These are phyloP conservation scores for Whalleya microplaca DNA, from an alignment of 2,329 filamentous ascomycete species.

Conservation along the genomic window DNA sequence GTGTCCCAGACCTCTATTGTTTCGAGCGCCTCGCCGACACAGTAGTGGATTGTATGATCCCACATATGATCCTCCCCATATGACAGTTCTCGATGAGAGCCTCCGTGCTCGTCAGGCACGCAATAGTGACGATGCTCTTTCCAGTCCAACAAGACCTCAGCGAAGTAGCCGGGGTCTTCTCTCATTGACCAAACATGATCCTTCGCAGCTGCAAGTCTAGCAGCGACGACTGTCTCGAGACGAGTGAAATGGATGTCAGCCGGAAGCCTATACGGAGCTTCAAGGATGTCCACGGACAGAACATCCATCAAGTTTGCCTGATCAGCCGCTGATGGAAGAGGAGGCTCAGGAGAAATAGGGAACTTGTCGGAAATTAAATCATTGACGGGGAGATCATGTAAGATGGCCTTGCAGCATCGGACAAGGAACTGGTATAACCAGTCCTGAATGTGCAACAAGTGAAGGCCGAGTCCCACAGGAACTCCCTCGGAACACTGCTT, in stretches of 20 bases:
- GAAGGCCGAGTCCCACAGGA: too few species aligned
- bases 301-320: slow-evolving; percentile 39
- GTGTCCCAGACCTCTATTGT: too few species aligned
- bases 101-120: too few species aligned
- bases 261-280: slow-evolving; percentile 58
- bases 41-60: too few species aligned
- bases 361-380: slow-evolving; percentile 34
- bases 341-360: slow-evolving; percentile 44
- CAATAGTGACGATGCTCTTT: slow-evolving; percentile 47
- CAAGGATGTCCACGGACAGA: slow-evolving; percentile 45
- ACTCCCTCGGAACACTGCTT: too few species aligned
- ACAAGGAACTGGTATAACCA: slow-evolving; percentile 47
- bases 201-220: slow-evolving; percentile 46
- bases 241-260: slow-evolving; percentile 48
- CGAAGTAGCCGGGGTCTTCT: slow-evolving; percentile 63
- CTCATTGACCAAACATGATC: slow-evolving; percentile 60
- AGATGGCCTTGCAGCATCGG: slow-evolving; percentile 48
- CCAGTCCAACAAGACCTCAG: slow-evolving; percentile 44
- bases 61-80: too few species aligned
- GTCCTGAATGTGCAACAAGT: not conserved
- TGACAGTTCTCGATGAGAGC: too few species aligned
- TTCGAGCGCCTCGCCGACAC: too few species aligned
- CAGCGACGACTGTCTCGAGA: slow-evolving; percentile 48
- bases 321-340: slow-evolving; percentile 34
- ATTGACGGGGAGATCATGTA: slow-evolving; percentile 52